These are phyloP conservation scores for Lipomyces spencermartinsiae DNA, from an alignment of 805 yeast genomes.

Conservation along the genomic window DNA sequence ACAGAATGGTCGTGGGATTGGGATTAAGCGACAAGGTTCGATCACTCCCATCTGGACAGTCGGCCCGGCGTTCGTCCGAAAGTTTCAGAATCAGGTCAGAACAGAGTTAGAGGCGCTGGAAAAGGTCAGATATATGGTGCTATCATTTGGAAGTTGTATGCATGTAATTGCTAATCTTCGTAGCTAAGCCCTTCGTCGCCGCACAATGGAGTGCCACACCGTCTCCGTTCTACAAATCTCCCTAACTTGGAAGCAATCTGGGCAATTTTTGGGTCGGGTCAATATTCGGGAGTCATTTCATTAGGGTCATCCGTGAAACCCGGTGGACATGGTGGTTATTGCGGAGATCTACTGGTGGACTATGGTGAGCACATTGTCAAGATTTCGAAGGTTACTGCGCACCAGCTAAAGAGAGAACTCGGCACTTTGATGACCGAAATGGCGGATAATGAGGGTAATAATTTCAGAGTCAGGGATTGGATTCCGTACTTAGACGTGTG, in stretches of 20 bases:
- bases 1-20: background rate
- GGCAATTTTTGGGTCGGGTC: slow-evolving; percentile 12
- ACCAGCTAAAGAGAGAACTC: slow-evolving; percentile 16
- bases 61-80: slow-evolving; percentile 12
- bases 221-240: slow-evolving; percentile 26
- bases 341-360: slow-evolving; percentile 17
- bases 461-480: background rate
- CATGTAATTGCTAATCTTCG: background rate
- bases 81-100: slow-evolving; percentile 18
- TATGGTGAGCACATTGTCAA: slow-evolving; percentile 20
- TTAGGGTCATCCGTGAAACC: slow-evolving; percentile 22
- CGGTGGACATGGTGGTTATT: slow-evolving; percentile 7
- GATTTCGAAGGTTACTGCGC: slow-evolving; percentile 13
- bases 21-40: background rate
- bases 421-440: slow-evolving; percentile 14
- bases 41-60: slow-evolving; percentile 16
- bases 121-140: slow-evolving; percentile 3
- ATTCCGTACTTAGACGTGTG: slow-evolving; percentile 6
- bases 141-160: background rate
- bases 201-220: slow-evolving; percentile 7
- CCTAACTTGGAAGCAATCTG: slow-evolving; percentile 29
- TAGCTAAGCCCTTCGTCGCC: background rate
- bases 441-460: slow-evolving; percentile 6
- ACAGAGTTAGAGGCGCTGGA: slow-evolving; percentile 17
- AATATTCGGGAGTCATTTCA: slow-evolving; percentile 14